Evolutionary conservation across 305 asterid genomes (phyloP).

Genomic region (Salvia sclarea): DNA sequence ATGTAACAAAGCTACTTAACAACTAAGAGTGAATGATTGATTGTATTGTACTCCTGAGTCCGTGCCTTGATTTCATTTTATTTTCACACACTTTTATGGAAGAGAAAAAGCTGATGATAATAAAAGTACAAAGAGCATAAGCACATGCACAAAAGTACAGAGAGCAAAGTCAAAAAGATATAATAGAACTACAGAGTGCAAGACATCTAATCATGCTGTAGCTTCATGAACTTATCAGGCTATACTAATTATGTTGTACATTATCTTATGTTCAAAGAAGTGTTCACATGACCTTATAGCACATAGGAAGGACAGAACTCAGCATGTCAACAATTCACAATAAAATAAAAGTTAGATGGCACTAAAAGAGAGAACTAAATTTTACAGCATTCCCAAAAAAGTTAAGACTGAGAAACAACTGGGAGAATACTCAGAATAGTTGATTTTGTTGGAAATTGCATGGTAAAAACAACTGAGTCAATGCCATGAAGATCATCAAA

Average conservation of each 20-base stretch:
- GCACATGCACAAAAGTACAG: not conserved
- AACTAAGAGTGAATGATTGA: not conserved
- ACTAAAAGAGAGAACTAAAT: not conserved
- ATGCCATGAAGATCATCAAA: conserved; percentile 27
- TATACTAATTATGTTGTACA: not conserved
- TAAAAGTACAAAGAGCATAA: not conserved
- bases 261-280: not conserved
- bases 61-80: no score
- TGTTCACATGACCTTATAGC: not conserved
- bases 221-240: conserved; percentile 9
- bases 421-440: not conserved
- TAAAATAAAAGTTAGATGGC: not conserved
- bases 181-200: not conserved
- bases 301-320: not conserved
- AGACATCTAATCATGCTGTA: not conserved
- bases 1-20: not conserved
- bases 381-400: conserved; percentile 2
- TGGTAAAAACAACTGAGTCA: conserved; percentile 11
- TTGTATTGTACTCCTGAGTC: not conserved
- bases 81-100: not conserved
- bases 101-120: not conserved
- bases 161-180: not conserved
- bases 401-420: not conserved
- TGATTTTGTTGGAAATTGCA: not conserved
- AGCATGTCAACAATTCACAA: not conserved